Base-by-base conservation (phyloP, 495 filamentous ascomycete genomes). In the Paragyromitra xinjiangensis region DNA sequence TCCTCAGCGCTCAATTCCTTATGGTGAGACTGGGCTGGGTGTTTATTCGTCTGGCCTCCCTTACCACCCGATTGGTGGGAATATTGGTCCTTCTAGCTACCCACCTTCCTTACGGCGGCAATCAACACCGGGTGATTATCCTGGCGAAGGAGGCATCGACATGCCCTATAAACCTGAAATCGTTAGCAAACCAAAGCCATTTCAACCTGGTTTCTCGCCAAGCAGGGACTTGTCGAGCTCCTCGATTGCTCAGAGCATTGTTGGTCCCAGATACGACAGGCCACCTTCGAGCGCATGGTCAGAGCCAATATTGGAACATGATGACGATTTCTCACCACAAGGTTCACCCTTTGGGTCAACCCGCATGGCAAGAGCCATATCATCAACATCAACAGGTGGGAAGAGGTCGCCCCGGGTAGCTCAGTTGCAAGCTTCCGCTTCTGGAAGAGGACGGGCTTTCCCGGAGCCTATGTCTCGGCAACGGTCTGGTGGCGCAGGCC, bases 151-250 rank as follows among this genome's bases (percentile, higher is more conserved):
- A 51, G 77, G 75, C 6, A 50, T 79, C 44, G 65, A 79, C 22
- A 79, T 81, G 65, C 74, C 64, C 8, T 39, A 64, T 7, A 53
- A 72, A 44, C 58, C 78, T 14, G 70, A 79, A 29, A 45, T 62
- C 3, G 19, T 51, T 58, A 73, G 40, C 48, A 65, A 44, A 26
- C 26, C 69, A 37, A 70, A 55, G 39, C 74, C 80, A 4, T 81
- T 81, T 58, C 75, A 79, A 7, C 79, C 75, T 9, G 80, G 80
- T 11, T 81, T 68, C 70, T 59, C 64, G 0, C 79, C 80, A 24
- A 68, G 58, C 16, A 63, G 79, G 8, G 77, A 73, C n/a, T 19
- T 67, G 22, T 79, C 79, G 11, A 69, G 64, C 40, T 81, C 79
- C 22, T 79, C 80, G 24, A 71, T 81, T 14, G 74, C 78, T 11